These are phyloP conservation scores for Pyronema omphalodes DNA, from an alignment of 495 filamentous ascomycete species.

Conservation along the genomic window DNA sequence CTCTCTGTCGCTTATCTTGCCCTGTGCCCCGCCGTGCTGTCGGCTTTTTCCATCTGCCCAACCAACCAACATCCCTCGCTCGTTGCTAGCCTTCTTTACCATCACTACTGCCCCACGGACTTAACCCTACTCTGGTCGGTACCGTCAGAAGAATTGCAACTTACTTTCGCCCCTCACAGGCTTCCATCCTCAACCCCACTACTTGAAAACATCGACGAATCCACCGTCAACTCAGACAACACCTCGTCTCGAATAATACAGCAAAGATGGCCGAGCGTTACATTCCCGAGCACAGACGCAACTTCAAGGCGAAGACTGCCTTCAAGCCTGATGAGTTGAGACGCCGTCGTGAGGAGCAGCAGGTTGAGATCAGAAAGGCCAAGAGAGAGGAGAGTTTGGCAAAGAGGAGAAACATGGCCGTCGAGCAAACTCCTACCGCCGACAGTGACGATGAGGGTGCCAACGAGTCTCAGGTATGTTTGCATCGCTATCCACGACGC, in stretches of 20 bases:
- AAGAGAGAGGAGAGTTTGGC: slow-evolving; percentile 98
- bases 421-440: slow-evolving; percentile 55
- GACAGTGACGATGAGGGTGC: slow-evolving; percentile 97
- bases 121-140: slow-evolving; percentile 13
- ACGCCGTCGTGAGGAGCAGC: slow-evolving; percentile 94
- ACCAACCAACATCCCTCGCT: neutral
- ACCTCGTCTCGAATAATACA: slow-evolving; percentile 22
- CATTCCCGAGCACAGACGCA: slow-evolving; percentile 97
- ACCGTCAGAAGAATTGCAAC: neutral
- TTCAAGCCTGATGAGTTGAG: slow-evolving; percentile 98
- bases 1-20: slow-evolving; percentile 4
- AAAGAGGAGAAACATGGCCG: slow-evolving; percentile 86
- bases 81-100: slow-evolving; percentile 3
- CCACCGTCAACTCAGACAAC: slow-evolving; percentile 20
- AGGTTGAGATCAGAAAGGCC: slow-evolving; percentile 94
- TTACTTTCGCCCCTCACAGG: slow-evolving; percentile 24
- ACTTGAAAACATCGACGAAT: slow-evolving; percentile 20
- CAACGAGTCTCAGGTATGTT: slow-evolving; percentile 88
- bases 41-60: neutral
- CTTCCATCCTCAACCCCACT: slow-evolving; percentile 24
- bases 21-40: neutral
- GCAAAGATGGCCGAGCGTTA: slow-evolving; percentile 85
- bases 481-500: neutral
- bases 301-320: slow-evolving; percentile 96
- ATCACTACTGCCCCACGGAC: neutral